phyloP scores from a whole-genome alignment of 1,284 basidiomycete genomes.

The Cryptococcus floricola region DNA sequence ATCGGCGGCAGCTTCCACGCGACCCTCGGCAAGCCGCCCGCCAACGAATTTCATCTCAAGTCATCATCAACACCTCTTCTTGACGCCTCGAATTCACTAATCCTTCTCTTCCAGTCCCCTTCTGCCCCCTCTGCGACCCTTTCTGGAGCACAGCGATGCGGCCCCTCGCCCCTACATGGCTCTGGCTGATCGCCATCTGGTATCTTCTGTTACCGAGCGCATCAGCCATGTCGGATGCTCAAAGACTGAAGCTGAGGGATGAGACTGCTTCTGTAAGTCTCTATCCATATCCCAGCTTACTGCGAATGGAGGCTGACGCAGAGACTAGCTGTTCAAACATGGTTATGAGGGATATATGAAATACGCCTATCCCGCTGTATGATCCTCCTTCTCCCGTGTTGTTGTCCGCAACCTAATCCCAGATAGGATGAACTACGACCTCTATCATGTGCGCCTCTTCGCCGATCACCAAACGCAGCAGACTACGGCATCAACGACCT shows the following conservation, averaged over 20 bases:
- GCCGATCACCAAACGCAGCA: conserved; percentile 27
- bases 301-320: background rate
- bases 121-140: background rate
- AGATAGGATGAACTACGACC: conserved; percentile 66
- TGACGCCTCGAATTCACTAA: background rate
- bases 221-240: conserved; percentile 7
- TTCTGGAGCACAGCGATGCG: background rate
- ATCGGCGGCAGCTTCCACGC: no score
- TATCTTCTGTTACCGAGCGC: background rate
- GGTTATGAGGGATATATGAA: conserved; percentile 47
- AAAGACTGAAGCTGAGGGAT: conserved; percentile 5
- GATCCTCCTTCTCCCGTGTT: background rate
- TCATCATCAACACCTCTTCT: background rate
- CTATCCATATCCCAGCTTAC: background rate
- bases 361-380: conserved; percentile 47
- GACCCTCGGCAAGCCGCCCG: background rate
- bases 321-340: conserved; percentile 40
- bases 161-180: background rate
- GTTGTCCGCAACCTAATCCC: background rate
- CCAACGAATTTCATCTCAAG: no score
- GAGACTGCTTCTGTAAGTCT: conserved; percentile 10
- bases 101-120: background rate
- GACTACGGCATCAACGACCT: conserved; percentile 62
- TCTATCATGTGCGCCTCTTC: conserved; percentile 64
- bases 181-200: background rate